A percentile compares a stretch with the other conserved stretches of the same genome.
Conservation (phyloP, 805 yeast genomes). For the Wickerhamiella occidentalis region DNA sequence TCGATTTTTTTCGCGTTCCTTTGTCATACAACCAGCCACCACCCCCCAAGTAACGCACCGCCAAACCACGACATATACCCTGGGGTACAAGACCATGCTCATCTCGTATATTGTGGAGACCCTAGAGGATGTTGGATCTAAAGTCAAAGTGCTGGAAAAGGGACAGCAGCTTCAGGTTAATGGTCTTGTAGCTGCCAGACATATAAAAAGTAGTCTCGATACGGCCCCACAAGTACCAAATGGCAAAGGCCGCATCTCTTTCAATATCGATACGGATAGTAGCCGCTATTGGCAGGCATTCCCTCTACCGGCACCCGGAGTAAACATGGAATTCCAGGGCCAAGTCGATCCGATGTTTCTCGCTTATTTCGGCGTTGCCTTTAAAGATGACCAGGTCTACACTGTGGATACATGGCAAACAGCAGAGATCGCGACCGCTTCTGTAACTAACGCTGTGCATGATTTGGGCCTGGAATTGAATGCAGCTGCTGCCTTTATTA, state of each 20-base stretch:
- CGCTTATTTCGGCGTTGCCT: neutral
- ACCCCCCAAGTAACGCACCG: neutral
- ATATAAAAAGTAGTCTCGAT: neutral
- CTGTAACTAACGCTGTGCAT: neutral
- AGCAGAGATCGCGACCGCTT: neutral
- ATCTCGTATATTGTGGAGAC: constrained; percentile 4
- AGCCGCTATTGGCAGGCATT: constrained; percentile 4
- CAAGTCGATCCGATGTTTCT: neutral
- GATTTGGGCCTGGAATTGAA: neutral
- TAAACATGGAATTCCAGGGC: neutral
- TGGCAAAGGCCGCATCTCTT: constrained; percentile 1
- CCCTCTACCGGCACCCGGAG: neutral
- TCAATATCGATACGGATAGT: neutral
- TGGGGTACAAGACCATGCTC: constrained; percentile 2
- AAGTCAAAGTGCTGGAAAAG: neutral
- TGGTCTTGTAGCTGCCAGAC: constrained; percentile 1
- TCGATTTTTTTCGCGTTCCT: constrained; percentile 4
- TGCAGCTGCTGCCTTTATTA: constrained; percentile 6
- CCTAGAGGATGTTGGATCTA: constrained; percentile 1
- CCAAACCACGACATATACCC: neutral
- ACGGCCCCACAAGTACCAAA: neutral
- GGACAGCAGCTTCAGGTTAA: neutral
- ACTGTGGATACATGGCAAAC: neutral
- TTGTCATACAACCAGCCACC: constrained; percentile 2
- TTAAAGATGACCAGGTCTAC: neutral